These are phyloP conservation scores for Paecilomyces formosus DNA, from an alignment of 2,329 filamentous ascomycete genomes.

Conservation along the genomic window DNA sequence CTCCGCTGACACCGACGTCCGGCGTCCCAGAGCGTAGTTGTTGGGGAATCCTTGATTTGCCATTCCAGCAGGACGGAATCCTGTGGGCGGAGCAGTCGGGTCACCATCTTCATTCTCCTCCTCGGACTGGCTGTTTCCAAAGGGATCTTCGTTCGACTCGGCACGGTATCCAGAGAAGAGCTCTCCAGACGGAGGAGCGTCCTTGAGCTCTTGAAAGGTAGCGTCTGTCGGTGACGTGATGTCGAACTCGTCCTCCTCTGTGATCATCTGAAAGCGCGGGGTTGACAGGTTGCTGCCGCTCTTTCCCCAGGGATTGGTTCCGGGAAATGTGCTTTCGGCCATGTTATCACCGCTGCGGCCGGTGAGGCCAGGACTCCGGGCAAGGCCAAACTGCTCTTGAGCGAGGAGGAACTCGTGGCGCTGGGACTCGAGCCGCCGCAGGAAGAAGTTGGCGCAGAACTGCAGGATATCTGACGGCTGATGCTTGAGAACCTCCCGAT, in stretches of 20 bases:
- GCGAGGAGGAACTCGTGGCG: conserved; percentile 49
- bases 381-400: conserved; percentile 9
- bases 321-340: conserved; percentile 70
- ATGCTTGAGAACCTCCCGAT: conserved; percentile 52
- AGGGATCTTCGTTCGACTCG: conserved; percentile 16
- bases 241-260: conserved; percentile 78
- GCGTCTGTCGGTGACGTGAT: conserved; percentile 67
- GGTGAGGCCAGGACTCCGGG: conserved; percentile 21
- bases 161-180: conserved; percentile 35
- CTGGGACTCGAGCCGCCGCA: conserved; percentile 58
- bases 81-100: conserved; percentile 12
- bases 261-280: conserved; percentile 54
- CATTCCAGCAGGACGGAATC: conserved; percentile 16
- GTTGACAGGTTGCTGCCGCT: conserved; percentile 57
- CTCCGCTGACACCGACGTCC: conserved; percentile 94
- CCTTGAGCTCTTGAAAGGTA: conserved; percentile 43
- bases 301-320: conserved; percentile 72
- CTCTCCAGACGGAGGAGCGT: conserved; percentile 22
- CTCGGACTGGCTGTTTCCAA: conserved; percentile 27
- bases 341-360: conserved; percentile 39
- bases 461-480: conserved; percentile 59
- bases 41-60: conserved; percentile 53
- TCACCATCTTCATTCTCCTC: conserved; percentile 14
- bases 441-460: conserved; percentile 64
- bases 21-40: conserved; percentile 88